Percentiles rank a stretch among this genome's conserved stretches.
Conservation (phyloP, 495 filamentous ascomycete species). For the Bacidia rubella region DNA sequence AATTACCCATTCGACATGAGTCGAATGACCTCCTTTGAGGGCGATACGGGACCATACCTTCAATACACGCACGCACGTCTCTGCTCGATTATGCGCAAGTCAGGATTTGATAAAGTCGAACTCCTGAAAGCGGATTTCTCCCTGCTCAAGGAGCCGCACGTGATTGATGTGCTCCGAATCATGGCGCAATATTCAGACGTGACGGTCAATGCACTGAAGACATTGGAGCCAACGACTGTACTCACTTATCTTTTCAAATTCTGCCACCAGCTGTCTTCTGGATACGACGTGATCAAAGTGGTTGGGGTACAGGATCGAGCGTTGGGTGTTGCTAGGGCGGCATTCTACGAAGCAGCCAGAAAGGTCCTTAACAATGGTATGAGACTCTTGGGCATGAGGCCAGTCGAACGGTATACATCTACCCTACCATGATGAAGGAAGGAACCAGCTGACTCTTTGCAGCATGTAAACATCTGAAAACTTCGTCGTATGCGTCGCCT, state of each 20-base stretch:
- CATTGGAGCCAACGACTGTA: conserved; percentile 52
- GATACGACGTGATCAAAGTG: conserved; percentile 70
- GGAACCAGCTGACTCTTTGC: neutral
- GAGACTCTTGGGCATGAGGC: conserved; percentile 64
- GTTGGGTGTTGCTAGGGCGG: conserved; percentile 68
- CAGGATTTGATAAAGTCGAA: conserved; percentile 29
- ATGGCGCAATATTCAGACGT: conserved; percentile 52
- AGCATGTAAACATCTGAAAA: too few relatives aligned
- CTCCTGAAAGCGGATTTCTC: conserved; percentile 40
- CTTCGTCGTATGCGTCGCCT: too few relatives aligned
- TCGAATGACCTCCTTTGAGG: conserved; percentile 56
- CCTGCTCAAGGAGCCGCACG: conserved; percentile 42
- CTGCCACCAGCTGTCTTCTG: conserved; percentile 70
- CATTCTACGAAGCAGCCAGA: conserved; percentile 66
- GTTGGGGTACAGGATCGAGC: conserved; percentile 55
- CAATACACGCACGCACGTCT: conserved; percentile 59
- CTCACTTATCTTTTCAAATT: conserved; percentile 79
- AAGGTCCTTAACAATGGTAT: conserved; percentile 75
- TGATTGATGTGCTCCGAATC: conserved; percentile 43
- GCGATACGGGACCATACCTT: conserved; percentile 56
- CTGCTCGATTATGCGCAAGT: conserved; percentile 46
- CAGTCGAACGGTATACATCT: conserved; percentile 48
- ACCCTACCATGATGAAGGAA: neutral
- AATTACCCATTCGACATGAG: conserved; percentile 56
- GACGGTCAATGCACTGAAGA: conserved; percentile 45